Conservation (phyloP, 2,329 filamentous ascomycete genomes). For the Phialophora verrucosa region DNA sequence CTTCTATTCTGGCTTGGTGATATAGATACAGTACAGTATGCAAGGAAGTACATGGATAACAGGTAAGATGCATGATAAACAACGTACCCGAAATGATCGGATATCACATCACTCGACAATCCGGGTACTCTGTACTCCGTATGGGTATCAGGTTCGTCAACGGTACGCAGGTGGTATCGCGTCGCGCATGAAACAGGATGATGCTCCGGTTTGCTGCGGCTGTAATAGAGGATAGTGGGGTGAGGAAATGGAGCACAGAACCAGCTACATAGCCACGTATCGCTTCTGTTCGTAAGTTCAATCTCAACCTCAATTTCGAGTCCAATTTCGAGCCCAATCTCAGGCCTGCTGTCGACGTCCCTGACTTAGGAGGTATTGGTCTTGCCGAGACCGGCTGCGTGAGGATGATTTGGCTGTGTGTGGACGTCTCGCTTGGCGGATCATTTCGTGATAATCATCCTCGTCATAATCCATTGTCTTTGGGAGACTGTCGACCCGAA, state of each 20-base stretch:
- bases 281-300: background rate
- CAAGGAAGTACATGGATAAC: background rate
- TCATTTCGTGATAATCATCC: conserved; percentile 25
- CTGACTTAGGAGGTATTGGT: conserved; percentile 4
- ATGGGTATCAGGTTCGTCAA: background rate
- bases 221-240: background rate
- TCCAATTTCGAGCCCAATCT: background rate
- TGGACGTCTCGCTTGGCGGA: conserved; percentile 16
- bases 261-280: background rate
- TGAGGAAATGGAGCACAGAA: background rate
- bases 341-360: background rate
- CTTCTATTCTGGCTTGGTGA: too few species aligned
- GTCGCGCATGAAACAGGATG: background rate
- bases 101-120: background rate
- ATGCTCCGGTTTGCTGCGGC: background rate
- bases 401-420: conserved; percentile 16
- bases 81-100: background rate
- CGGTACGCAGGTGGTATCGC: background rate
- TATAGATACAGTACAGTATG: background rate
- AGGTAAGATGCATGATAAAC: background rate
- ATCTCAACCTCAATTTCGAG: background rate
- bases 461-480: conserved; percentile 21
- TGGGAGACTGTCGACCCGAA: conserved; percentile 29
- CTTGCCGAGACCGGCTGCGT: conserved; percentile 17
- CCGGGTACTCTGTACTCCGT: background rate